Evolutionary conservation across 2,329 filamentous ascomycete species (phyloP), one percentile per base, ranked within the genome.

Genomic region (Botryotinia calthae): DNA sequence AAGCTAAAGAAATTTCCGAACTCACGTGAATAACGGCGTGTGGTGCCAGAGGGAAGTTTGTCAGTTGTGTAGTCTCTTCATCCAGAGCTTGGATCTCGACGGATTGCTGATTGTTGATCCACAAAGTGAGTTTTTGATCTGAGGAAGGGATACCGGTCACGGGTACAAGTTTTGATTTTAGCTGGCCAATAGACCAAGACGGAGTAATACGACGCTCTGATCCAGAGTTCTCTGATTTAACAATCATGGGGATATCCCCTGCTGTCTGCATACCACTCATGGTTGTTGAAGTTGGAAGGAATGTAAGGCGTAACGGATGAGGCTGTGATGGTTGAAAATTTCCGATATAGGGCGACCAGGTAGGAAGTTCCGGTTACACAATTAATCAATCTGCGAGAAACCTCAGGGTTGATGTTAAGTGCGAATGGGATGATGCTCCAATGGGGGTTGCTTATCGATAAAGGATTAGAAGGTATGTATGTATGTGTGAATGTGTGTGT

Each of bases 161-260:
- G 75, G 94, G 92, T 83, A 98, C 95, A 69, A 99, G 90, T 82
- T 96, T 97, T 70, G 87, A 84, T 84, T 95, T 97, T 79, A 98
- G 87, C 79, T 93, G 90, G 72, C 87, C 86, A 80, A 99, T 91
- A 75, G 91, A 91, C 96, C 96, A 99, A 77, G 95, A 91, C 22
- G 95, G 95, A 40, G 93, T 95, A 81, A 98, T 90, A 77, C 96
- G 93, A 75, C 95, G 92, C 84, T 99, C 96, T 69, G 94, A 95
- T 66, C 91, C 89, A 65, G 92, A 87, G 82, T 91, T 93, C 74
- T 93, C 90, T 69, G 93, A 95, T 74, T 87, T 87, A 79, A 96
- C 88, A 76, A 90, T 86, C 79, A 96, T 86, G 76, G 93, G 91
- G 72, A 96, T 87, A 82, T 96, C 93, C 71, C 90, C 59, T 62